These are phyloP conservation scores for Talaromyces piceae DNA, from an alignment of 2,329 filamentous ascomycete species.

Conservation along the genomic window DNA sequence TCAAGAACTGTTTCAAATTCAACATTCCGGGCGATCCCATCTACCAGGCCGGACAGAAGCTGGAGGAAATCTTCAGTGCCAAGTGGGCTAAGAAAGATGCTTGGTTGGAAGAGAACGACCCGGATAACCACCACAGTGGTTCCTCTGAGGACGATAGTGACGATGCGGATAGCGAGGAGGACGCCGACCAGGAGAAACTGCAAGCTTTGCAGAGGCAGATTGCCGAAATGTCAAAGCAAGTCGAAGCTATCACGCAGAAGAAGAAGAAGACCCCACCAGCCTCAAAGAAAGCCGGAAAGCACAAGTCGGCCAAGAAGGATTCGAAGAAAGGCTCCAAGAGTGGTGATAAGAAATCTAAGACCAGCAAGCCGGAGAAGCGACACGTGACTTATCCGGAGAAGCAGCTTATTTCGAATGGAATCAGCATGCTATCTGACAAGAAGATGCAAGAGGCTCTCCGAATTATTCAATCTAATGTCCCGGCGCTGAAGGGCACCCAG, in stretches of 20 bases:
- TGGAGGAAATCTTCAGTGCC: constrained; percentile 67
- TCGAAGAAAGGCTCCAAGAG: constrained; percentile 44
- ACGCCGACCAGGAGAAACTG: constrained; percentile 57
- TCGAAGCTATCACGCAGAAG: constrained; percentile 48
- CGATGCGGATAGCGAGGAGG: constrained; percentile 58
- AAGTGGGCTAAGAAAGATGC: constrained; percentile 72
- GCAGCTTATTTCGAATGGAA: constrained; percentile 79
- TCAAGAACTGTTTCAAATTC: constrained; percentile 87
- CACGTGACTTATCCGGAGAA: constrained; percentile 75
- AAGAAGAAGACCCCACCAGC: constrained; percentile 52
- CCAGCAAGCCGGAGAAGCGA: constrained; percentile 44
- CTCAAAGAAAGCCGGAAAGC: constrained; percentile 43
- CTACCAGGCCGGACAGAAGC: constrained; percentile 60
- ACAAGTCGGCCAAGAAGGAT: constrained; percentile 40
- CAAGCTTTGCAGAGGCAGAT: constrained; percentile 63
- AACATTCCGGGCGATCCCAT: constrained; percentile 74
- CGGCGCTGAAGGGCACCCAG: constrained; percentile 56
- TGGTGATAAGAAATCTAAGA: constrained; percentile 48
- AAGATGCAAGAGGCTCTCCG: constrained; percentile 74
- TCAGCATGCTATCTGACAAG: constrained; percentile 69
- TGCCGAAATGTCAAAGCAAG: constrained; percentile 63
- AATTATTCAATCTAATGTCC: constrained; percentile 79
- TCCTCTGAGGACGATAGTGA: constrained; percentile 66
- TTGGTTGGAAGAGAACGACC: constrained; percentile 71
- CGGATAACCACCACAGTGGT: constrained; percentile 58